Base-by-base conservation (phyloP, 352 stramenopile species). In the Phytophthora cryptogea region DNA sequence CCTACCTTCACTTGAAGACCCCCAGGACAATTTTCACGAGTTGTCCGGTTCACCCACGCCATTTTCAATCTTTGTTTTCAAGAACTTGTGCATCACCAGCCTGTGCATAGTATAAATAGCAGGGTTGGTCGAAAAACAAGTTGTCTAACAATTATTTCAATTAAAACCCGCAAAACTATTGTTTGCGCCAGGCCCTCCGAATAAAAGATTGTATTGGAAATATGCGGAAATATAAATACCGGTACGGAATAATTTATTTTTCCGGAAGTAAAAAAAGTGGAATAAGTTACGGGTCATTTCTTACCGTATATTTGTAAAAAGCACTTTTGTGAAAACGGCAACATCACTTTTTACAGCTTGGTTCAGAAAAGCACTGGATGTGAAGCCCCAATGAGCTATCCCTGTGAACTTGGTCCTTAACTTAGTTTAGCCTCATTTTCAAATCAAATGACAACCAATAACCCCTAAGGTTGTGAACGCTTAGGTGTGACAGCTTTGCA, bases 1-100 rank as follows among this genome's bases (percentile, higher is more conserved):
- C 67, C 48, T 5, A 54, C 46, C 3, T 70, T 68, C 5, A 46
- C 26, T 20, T 75, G 66, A 26, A 86, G 64, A 28, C 65, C 77
- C 3, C 72, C 70, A 3, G 64, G 59, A 28, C 68, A 72, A 46
- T 83, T 76, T 13, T 88, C 76, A 7, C 82, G 78, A 8, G 57
- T 82, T 49, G 82, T 89, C 33, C 82, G 82, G 40, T 85, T 83
- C 50, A 89, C 82, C 82, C 82, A 91, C 54, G 82, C 82, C 82
- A 91, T 91, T 7, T 39, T 30, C 20, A 23, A 23, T 2, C 20
- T n/a, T n/a, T 37, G 32, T n/a, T 13, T n/a, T 13, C 9, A 37
- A 13, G 32, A 13, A n/a, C 32, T 37, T 13, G 8, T 37, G 10
- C 14, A 37, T n/a, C 32, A 37, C 20, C 20, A 37, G 10, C 32